phyloP scores from a whole-genome alignment of 1,284 basidiomycete genomes.

The Leucoagaricus sp. region DNA sequence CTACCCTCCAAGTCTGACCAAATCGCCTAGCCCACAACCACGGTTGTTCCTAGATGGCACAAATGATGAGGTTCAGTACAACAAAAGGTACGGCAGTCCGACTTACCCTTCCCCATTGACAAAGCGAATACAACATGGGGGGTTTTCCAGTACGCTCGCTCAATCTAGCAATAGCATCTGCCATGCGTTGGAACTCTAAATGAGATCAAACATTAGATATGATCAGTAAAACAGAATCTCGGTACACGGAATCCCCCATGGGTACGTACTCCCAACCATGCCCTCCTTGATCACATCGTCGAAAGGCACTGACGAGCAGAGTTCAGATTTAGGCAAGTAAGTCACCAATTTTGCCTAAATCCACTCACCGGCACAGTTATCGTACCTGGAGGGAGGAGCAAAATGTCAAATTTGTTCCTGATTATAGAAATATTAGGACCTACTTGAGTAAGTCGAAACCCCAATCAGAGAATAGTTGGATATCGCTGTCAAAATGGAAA shows the following conservation, averaged over 20 bases:
- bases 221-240: too few species aligned
- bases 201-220: slow-evolving; percentile 2
- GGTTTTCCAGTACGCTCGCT: slow-evolving; percentile 43
- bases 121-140: slow-evolving; percentile 52
- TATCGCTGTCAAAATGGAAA: background rate
- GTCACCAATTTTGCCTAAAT: background rate
- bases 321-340: background rate
- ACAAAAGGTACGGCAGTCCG: background rate
- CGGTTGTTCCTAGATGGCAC: slow-evolving; percentile 47
- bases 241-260: too few species aligned
- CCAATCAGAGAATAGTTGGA: slow-evolving; percentile 44
- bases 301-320: slow-evolving; percentile 44
- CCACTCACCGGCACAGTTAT: slow-evolving; percentile 51
- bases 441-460: slow-evolving; percentile 43
- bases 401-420: background rate
- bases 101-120: slow-evolving; percentile 60
- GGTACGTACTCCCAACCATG: slow-evolving; percentile 49
- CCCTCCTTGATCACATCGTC: slow-evolving; percentile 55
- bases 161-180: slow-evolving; percentile 48
- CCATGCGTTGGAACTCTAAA: slow-evolving; percentile 53
- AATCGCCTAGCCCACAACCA: slow-evolving; percentile 57
- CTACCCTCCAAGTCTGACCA: slow-evolving; percentile 61
- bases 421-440: background rate
- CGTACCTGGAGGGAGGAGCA: slow-evolving; percentile 40
- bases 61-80: background rate